Conservation (phyloP, 345 rosid genomes). For the Eucalyptus regnans region DNA sequence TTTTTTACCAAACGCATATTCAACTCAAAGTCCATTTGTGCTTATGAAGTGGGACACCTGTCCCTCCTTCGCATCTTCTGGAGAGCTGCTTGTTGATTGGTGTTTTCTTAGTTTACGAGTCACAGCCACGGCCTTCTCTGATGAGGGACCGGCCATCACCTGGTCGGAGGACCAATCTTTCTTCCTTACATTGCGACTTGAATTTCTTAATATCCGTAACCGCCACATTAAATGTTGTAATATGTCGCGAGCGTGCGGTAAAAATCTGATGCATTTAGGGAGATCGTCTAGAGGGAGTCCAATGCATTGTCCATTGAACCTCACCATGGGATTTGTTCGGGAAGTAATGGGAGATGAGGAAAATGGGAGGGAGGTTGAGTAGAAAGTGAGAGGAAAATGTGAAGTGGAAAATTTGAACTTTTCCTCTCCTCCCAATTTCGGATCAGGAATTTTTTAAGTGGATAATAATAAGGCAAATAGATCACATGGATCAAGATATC, state of each 20-base stretch:
- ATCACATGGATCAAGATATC: background rate
- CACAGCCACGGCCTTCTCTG: background rate
- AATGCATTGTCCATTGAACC: rapidly evolving
- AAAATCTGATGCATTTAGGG: too few species aligned
- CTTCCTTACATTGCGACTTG: background rate
- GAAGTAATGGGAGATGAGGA: background rate
- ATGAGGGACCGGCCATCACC: background rate
- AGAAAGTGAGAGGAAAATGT: too few species aligned
- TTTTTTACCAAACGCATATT: too few species aligned
- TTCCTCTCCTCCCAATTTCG: background rate
- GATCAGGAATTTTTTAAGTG: background rate
- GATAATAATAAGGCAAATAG: background rate
- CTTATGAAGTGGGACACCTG: background rate
- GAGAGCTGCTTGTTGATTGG: background rate
- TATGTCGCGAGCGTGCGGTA: rapidly evolving
- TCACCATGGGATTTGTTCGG: background rate
- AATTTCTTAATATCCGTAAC: too few species aligned
- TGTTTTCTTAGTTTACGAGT: background rate
- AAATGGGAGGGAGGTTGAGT: background rate
- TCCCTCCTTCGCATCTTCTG: background rate
- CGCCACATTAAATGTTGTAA: background rate
- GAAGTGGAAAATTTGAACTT: background rate
- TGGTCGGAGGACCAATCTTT: background rate
- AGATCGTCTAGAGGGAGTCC: rapidly evolving
- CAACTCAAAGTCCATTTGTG: background rate